phyloP scores from a whole-genome alignment of 2,329 filamentous ascomycete species.

The Catunica adiposa region DNA sequence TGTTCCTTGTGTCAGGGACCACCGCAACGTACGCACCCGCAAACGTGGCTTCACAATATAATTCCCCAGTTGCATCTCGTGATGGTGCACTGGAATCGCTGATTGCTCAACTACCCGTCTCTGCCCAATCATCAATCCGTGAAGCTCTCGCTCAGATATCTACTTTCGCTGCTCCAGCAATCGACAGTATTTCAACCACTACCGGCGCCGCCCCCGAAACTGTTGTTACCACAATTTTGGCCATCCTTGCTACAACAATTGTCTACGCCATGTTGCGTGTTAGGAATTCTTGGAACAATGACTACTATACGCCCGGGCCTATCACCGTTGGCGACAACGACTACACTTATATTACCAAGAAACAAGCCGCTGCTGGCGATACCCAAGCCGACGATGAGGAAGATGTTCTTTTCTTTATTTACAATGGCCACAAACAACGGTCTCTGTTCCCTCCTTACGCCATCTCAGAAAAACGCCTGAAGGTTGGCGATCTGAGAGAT shows the following conservation, averaged over 20 bases:
- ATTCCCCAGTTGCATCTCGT: conserved; percentile 23
- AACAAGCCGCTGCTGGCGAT: conserved; percentile 39
- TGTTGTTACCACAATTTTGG: conserved; percentile 31
- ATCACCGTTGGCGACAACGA: conserved; percentile 56
- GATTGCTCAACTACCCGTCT: conserved; percentile 31
- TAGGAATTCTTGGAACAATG: conserved; percentile 30
- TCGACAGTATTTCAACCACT: conserved; percentile 35
- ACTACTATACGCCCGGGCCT: conserved; percentile 22
- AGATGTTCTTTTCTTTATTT: conserved; percentile 8
- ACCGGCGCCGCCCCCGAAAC: conserved; percentile 32
- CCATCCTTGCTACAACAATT: conserved; percentile 27
- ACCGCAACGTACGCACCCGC: conserved; percentile 9
- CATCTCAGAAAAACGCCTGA: conserved; percentile 57
- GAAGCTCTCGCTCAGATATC: conserved; percentile 9
- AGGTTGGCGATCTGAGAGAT: conserved; percentile 47
- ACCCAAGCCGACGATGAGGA: conserved; percentile 17
- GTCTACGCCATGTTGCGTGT: conserved; percentile 32
- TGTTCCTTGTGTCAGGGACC: conserved; percentile 10
- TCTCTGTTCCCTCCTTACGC: conserved; percentile 50
- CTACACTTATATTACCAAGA: conserved; percentile 68
- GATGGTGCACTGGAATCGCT: conserved; percentile 37
- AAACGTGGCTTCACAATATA: conserved; percentile 45
- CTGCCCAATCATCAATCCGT: conserved; percentile 38
- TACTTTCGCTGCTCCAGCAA: conserved; percentile 30
- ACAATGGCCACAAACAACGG: conserved; percentile 4